phyloP scores from a whole-genome alignment of 352 stramenopile species.

The Phytophthora melonis region DNA sequence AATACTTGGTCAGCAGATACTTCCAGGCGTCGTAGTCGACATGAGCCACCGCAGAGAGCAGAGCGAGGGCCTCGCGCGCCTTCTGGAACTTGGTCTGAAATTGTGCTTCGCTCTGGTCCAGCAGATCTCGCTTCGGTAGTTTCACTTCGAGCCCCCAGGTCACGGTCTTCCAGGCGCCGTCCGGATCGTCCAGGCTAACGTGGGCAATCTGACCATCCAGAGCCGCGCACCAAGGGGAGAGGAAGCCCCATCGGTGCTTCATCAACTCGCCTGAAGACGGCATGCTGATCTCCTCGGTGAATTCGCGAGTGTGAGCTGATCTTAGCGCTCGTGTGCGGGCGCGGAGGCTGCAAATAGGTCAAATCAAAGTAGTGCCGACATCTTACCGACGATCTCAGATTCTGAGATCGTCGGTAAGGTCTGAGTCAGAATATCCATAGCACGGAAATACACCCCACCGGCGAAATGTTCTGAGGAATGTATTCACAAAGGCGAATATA shows the following conservation, averaged over 20 bases:
- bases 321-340: too few species aligned
- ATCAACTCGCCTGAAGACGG: background rate
- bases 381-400: too few species aligned
- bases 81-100: background rate
- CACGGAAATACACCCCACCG: too few species aligned
- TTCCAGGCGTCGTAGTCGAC: slow-evolving; percentile 34
- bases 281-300: background rate
- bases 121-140: background rate
- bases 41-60: slow-evolving; percentile 32
- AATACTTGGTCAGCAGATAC: slow-evolving; percentile 25
- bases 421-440: too few species aligned
- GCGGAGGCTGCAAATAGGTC: too few species aligned
- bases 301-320: too few species aligned
- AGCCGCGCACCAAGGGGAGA: background rate
- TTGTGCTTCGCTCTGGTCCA: background rate
- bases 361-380: too few species aligned
- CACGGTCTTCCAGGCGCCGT: background rate
- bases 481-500: too few species aligned
- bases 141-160: background rate
- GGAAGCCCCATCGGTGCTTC: background rate
- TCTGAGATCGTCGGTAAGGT: too few species aligned
- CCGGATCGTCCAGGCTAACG: background rate
- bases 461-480: too few species aligned
- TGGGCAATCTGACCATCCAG: background rate
- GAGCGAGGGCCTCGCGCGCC: slow-evolving; percentile 9